A percentile compares a stretch with the other conserved stretches of the same genome.
Evolutionary conservation across 176 grass and related monocot species (phyloP).

Genomic region (Carex cristatella): DNA sequence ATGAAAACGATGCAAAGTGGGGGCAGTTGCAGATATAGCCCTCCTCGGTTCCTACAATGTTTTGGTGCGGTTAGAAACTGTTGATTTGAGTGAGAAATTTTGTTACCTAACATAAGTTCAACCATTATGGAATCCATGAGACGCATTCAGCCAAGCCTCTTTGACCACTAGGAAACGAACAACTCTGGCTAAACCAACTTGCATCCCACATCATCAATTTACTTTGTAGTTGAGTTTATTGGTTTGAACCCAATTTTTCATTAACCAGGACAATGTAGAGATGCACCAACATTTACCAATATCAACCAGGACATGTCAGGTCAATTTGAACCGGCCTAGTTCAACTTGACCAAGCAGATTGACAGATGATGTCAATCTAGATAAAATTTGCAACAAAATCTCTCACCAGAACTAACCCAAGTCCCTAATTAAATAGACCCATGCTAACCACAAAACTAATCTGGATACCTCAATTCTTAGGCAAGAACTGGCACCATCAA

Average conservation of each 20-base stretch:
- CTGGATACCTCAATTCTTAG: constrained; percentile 70
- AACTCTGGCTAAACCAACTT: not conserved
- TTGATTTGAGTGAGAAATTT: not conserved
- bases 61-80: not conserved
- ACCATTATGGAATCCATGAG: not conserved
- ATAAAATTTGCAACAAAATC: not conserved
- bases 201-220: not conserved
- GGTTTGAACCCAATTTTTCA: not conserved
- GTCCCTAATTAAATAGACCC: not conserved
- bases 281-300: not conserved
- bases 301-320: not conserved
- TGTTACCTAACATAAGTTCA: not conserved
- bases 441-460: not conserved
- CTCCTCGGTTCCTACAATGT: constrained; percentile 55
- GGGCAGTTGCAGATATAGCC: constrained; percentile 17
- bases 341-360: not conserved
- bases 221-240: not conserved
- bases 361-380: not conserved
- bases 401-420: not conserved
- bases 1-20: constrained; percentile 23
- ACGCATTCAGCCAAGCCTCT: not conserved
- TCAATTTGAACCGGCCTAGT: not conserved
- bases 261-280: not conserved
- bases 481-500: constrained; percentile 64
- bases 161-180: not conserved